Conservation (phyloP, 176 grass and related monocot species). For the Triticum turgidum region DNA sequence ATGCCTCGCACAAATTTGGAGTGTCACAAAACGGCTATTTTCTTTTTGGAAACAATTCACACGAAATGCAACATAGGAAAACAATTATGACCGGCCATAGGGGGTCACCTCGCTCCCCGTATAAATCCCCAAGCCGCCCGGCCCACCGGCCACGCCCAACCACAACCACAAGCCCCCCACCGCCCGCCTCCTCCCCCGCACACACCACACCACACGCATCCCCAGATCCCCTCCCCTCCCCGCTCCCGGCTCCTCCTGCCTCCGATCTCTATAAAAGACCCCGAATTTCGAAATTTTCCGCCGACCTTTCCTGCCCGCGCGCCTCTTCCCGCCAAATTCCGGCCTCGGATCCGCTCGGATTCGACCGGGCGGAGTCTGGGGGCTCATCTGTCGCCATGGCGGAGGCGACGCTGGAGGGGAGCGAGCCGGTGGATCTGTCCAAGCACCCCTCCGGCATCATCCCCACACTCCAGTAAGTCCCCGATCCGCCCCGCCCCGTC, state of each 20-base stretch:
- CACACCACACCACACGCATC: neutral
- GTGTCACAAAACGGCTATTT: neutral
- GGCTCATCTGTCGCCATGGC: constrained; percentile 40
- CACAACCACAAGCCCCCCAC: neutral
- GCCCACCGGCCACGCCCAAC: constrained; percentile 7
- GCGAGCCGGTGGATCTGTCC: constrained; percentile 81
- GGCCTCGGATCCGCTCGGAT: neutral
- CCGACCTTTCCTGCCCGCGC: neutral
- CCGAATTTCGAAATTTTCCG: constrained; percentile 41
- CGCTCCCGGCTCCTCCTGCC: neutral
- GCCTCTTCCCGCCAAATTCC: constrained; percentile 45
- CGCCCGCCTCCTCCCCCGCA: neutral
- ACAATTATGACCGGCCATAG: constrained; percentile 30
- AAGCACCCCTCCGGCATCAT: constrained; percentile 96
- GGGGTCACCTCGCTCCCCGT: neutral
- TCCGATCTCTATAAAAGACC: constrained; percentile 78
- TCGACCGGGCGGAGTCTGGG: neutral
- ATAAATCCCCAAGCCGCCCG: neutral
- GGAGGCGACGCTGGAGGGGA: constrained; percentile 70
- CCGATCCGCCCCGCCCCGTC: constrained; percentile 8
- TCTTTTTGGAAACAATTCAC: neutral
- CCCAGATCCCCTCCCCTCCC: constrained; percentile 7
- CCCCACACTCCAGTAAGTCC: constrained; percentile 95
- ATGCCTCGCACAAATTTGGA: neutral
- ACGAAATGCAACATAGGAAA: too few species aligned